phyloP scores from a whole-genome alignment of 1,284 basidiomycete genomes.

The Cutaneotrichosporon dermatis region DNA sequence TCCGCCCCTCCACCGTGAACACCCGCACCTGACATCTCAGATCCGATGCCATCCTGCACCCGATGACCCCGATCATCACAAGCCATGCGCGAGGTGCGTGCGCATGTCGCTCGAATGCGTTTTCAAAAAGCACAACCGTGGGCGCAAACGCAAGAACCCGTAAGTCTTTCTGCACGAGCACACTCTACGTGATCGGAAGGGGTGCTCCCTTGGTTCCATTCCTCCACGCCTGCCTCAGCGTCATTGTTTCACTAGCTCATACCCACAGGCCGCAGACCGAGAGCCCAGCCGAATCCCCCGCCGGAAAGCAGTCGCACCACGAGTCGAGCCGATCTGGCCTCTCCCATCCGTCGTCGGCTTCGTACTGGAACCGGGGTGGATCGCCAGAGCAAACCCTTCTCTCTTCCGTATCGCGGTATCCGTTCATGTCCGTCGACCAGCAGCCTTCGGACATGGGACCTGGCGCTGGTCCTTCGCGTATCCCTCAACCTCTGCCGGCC shows the following conservation, averaged over 20 bases:
- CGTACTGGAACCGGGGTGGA: slow-evolving; percentile 13
- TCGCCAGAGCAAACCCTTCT: slow-evolving; percentile 16
- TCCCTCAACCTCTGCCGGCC: slow-evolving; percentile 6
- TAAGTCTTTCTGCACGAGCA: slow-evolving; percentile 11
- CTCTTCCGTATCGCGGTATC: slow-evolving; percentile 11
- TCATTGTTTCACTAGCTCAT: background rate
- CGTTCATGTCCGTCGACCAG: slow-evolving; percentile 17
- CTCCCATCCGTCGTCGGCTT: background rate
- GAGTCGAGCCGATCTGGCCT: background rate
- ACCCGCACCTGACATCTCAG: slow-evolving; percentile 10
- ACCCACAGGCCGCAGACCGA: slow-evolving; percentile 3
- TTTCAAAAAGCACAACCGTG: slow-evolving; percentile 35
- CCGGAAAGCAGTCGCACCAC: slow-evolving; percentile 15
- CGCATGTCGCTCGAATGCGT: slow-evolving; percentile 31
- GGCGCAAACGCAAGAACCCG: slow-evolving; percentile 32
- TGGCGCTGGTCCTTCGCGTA: background rate
- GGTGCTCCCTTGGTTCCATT: too few species aligned
- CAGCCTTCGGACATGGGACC: background rate
- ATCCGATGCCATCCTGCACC: slow-evolving; percentile 35
- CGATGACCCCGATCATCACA: slow-evolving; percentile 30
- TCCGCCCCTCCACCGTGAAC: background rate
- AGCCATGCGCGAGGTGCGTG: slow-evolving; percentile 29
- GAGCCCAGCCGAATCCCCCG: slow-evolving; percentile 4
- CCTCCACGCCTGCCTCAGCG: too few species aligned
- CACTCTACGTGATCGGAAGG: too few species aligned